Conservation (phyloP, 1,284 basidiomycete species). For the Moesziomyces sp. region DNA sequence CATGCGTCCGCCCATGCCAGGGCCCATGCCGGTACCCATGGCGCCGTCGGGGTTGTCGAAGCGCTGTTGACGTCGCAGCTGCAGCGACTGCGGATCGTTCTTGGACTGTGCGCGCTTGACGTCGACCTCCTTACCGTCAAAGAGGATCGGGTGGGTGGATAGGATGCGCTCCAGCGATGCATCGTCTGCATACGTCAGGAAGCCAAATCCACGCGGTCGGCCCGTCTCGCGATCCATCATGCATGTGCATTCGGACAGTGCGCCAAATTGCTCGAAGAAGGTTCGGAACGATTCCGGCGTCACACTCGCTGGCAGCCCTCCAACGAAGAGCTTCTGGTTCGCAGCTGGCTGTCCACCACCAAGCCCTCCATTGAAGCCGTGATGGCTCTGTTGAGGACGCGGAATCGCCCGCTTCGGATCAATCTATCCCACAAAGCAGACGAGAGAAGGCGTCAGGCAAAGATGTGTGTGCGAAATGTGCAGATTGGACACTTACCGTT, state of each 20-base stretch:
- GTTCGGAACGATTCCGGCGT: constrained; percentile 92
- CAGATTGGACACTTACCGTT: constrained; percentile 74
- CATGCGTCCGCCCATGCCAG: constrained; percentile 7
- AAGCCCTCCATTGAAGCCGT: constrained; percentile 7
- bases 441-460: neutral
- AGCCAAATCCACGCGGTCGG: constrained; percentile 95
- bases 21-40: constrained; percentile 12
- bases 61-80: constrained; percentile 30
- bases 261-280: constrained; percentile 88
- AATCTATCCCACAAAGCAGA: constrained; percentile 74
- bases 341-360: constrained; percentile 7
- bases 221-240: constrained; percentile 98
- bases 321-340: constrained; percentile 81
- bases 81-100: constrained; percentile 40
- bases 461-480: neutral
- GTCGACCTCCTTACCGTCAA: constrained; percentile 79
- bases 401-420: constrained; percentile 99
- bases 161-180: constrained; percentile 78
- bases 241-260: constrained; percentile 94
- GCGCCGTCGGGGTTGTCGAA: constrained; percentile 20
- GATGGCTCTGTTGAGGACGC: constrained; percentile 69
- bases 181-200: constrained; percentile 90
- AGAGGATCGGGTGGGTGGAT: constrained; percentile 60
- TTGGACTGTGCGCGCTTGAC: constrained; percentile 74
- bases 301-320: constrained; percentile 88